phyloP scores from a whole-genome alignment of 257 asterid genomes.

The Plantago elongata region DNA sequence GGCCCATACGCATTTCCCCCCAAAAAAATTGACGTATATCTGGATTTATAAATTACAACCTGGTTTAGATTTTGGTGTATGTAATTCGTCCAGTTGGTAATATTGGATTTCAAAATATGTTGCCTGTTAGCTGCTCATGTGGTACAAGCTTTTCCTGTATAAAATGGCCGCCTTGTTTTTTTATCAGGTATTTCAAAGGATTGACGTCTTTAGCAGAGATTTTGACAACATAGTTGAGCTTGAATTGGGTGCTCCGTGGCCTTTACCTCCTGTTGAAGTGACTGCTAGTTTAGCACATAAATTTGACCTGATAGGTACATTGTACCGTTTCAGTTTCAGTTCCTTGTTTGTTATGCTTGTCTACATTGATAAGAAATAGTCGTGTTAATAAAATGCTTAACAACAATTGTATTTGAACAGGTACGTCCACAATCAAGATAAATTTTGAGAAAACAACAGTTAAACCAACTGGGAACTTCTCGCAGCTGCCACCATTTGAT shows the following conservation, averaged over 20 bases:
- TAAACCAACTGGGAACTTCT: conserved; percentile 68
- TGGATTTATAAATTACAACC: too few relatives aligned
- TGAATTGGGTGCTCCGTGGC: conserved; percentile 90
- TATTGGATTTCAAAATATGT: neutral
- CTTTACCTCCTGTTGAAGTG: conserved; percentile 66
- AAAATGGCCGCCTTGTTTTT: conserved; percentile 7
- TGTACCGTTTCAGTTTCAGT: neutral
- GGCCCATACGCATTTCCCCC: too few relatives aligned
- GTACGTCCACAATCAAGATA: conserved; percentile 61
- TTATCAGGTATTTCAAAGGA: conserved; percentile 84
- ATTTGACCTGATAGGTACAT: conserved; percentile 61
- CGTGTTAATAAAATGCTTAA: neutral
- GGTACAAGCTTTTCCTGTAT: conserved; percentile 2
- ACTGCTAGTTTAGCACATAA: conserved; percentile 97
- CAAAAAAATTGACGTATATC: too few relatives aligned
- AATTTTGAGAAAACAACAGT: conserved; percentile 75
- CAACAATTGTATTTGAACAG: conserved; percentile 29
- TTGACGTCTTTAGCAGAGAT: conserved; percentile 74
- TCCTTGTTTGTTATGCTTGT: neutral
- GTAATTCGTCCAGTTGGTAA: neutral
- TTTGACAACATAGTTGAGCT: conserved; percentile 93
- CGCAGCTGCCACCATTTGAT: conserved; percentile 83
- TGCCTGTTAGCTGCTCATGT: neutral
- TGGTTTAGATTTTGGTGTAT: too few relatives aligned
- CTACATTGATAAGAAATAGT: neutral